Conservation (phyloP, 1,139 yeast genomes). For the Arxiozyma slooffiae region DNA sequence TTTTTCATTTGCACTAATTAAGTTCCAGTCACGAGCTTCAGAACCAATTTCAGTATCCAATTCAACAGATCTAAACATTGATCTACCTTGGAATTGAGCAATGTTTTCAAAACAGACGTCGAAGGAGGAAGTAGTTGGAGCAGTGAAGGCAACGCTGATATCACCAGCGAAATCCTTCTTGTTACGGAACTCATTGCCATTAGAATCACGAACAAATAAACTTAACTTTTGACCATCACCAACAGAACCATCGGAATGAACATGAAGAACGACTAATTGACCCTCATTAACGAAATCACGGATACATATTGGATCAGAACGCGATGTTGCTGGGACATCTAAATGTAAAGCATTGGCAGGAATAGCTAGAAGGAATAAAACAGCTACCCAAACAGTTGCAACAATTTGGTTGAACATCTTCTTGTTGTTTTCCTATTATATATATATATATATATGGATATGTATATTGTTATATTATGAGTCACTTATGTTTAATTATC, state of each 20-base stretch:
- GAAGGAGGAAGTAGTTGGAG: constrained; percentile 72
- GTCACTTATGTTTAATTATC: too few species aligned
- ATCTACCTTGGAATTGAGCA: constrained; percentile 27
- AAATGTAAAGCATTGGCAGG: constrained; percentile 21
- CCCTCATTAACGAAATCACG: constrained; percentile 83
- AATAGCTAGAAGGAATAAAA: not conserved
- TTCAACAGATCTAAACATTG: constrained; percentile 57
- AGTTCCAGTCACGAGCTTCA: constrained; percentile 96
- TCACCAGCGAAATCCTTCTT: constrained; percentile 58
- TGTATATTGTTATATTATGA: too few species aligned
- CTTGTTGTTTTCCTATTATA: not conserved
- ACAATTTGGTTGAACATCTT: not conserved
- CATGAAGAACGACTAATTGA: constrained; percentile 75
- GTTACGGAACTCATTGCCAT: constrained; percentile 62
- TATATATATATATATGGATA: not conserved
- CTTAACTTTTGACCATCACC: constrained; percentile 82
- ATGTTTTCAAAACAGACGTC: constrained; percentile 84
- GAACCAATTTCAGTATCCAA: constrained; percentile 92
- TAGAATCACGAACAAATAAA: constrained; percentile 50
- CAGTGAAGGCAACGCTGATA: constrained; percentile 68
- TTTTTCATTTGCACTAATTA: constrained; percentile 83
- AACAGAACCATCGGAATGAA: constrained; percentile 57
- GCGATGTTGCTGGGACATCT: constrained; percentile 31
- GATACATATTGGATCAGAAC: constrained; percentile 55
- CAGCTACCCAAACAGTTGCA: not conserved